phyloP scores from a whole-genome alignment of 2,329 filamentous ascomycete species.

The Sarocladium oryzae region DNA sequence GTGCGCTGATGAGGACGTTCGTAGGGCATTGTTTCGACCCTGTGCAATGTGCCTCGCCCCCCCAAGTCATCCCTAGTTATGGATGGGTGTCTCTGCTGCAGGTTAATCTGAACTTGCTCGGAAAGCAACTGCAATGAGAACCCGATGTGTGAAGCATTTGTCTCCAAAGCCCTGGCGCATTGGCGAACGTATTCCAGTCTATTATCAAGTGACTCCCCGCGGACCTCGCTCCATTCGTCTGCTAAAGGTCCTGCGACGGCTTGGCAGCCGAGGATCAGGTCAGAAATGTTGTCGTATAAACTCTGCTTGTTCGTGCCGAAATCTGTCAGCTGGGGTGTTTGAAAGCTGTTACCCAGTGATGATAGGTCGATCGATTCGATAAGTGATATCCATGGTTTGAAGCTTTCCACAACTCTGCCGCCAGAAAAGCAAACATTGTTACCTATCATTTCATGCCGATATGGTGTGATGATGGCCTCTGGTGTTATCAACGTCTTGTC shows the following conservation, averaged over 20 bases:
- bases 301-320: slow-evolving; percentile 89
- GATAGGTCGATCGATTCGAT: slow-evolving; percentile 90
- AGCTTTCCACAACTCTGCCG: slow-evolving; percentile 76
- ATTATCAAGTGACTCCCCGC: slow-evolving; percentile 82
- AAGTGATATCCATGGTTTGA: slow-evolving; percentile 81
- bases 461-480: slow-evolving; percentile 75
- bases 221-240: slow-evolving; percentile 93
- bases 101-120: slow-evolving; percentile 63
- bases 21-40: slow-evolving; percentile 53
- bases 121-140: slow-evolving; percentile 83
- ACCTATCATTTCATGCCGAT: slow-evolving; percentile 71
- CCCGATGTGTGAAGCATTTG: slow-evolving; percentile 78
- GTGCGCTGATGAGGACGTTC: slow-evolving; percentile 48
- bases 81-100: slow-evolving; percentile 32
- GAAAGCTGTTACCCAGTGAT: slow-evolving; percentile 67
- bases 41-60: slow-evolving; percentile 43
- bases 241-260: slow-evolving; percentile 83
- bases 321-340: slow-evolving; percentile 79
- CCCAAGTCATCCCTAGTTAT: not conserved
- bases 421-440: slow-evolving; percentile 77
- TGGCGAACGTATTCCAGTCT: slow-evolving; percentile 73
- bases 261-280: slow-evolving; percentile 82
- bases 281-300: slow-evolving; percentile 87
- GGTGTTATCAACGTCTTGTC: slow-evolving; percentile 74
- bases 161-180: slow-evolving; percentile 75